Base-by-base conservation (phyloP, 176 grass and related monocot species). In the Rhipidocladum racemiflorum region DNA sequence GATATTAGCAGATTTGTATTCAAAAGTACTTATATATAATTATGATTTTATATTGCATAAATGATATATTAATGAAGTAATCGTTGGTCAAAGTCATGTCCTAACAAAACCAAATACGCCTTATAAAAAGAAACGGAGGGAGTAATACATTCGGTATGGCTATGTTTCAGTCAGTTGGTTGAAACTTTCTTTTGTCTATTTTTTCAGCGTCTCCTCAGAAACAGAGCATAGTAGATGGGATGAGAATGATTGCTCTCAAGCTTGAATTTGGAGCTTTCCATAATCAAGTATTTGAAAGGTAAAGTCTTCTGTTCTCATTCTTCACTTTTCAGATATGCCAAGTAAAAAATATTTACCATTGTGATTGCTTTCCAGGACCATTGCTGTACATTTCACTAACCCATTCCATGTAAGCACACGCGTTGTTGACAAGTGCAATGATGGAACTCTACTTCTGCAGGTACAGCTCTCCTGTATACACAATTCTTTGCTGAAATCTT, bases 171-270 rank as follows among this genome's bases (percentile, higher is more conserved):
- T 9, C 39, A 67, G 45, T 43, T 23, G 21, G 5, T 68, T 83
- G 42, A 74, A 74, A 49, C 25, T 79, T 72, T 72, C 34, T 70
- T 0, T 34, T 81, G 13, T 81, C 23, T n/a, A n/a, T 90, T 83
- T 76, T 82, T 16, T 82, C 97, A 99, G 97, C 82, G 25, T 84
- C 78, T 60, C 91, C 87, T 74, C 91, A 89, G 76, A 96, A 89
- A 60, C 93, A 92, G 61, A 99, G 85, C 80, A 87, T 92, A 79
- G 97, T 99, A 72, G 97, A 99, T 78, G 89, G 91, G 60, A 96
- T 99, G 97, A 95, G 97, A 92, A 99, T 95, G 91, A 96, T 99
- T 88, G 97, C 97, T 80, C 87, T 99, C 71, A 99, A 99, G 78
- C 97, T 99, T 77, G 97, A 99, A 91, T 99, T 99, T 90, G 97